Evolutionary conservation across 495 filamentous ascomycete species (phyloP), one percentile per base, ranked within the genome.

Genomic region (Xylaria curta): DNA sequence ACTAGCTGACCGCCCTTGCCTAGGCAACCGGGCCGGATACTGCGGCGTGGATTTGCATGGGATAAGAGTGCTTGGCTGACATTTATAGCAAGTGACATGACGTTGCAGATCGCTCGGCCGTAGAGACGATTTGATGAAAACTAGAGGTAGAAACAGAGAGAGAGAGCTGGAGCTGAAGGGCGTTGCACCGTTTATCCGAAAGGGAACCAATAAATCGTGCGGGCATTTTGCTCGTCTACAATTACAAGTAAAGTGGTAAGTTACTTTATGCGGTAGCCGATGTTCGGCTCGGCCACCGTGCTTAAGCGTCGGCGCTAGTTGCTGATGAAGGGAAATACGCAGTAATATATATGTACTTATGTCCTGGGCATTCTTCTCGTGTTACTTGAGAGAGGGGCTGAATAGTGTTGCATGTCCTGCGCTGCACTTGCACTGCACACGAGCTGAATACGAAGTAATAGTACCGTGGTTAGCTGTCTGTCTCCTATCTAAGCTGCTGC

Each of bases 141-240:
- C 9, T 33, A 54, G n/a, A 70, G 59, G 24, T 2, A 47, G 24
- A 28, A 1, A 71, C 24, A 38, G 33, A 36, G 36, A 38, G 36
- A 38, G 36, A 38, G 36, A 38, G 28, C 28, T 31, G 3, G 8
- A 66, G 49, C 49, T 58, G 69, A 71, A 58, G 40, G 47, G 69
- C 38, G 69, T 71, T 65, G 38, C 61, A 71, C 61, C 19, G 49
- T 51, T 10, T 10, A 65, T 58, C 60, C 61, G 5, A 71, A 71
- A 65, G 38, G 3, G 68, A 44, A 26, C 44, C 59, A 17, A 61
- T 69, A 49, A 33, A 17, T 38, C 10, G 54, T n/a, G 17, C 21
- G 36, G 49, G 31, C n/a, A 21, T 67, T 31, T 31, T 31, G 31
- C 49, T 56, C 36, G 49, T 54, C 19, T 36, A 40, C 51, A n/a